Evolutionary conservation across 2,329 filamentous ascomycete genomes (phyloP).

Genomic region (Thermomyces lanuginosus): DNA sequence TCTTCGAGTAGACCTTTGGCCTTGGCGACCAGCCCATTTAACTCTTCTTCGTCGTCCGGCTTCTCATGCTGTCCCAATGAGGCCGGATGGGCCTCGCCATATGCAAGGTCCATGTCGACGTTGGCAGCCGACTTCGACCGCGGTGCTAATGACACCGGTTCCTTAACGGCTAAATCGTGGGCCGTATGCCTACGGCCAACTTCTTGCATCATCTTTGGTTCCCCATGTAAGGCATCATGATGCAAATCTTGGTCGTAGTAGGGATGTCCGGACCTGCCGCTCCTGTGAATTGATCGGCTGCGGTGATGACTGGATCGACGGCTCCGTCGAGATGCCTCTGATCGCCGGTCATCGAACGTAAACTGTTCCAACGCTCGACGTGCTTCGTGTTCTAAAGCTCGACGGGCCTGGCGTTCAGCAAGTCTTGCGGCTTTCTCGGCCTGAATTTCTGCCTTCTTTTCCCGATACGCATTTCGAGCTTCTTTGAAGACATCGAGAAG

Average conservation of each 20-base stretch:
- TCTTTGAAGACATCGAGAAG: slow-evolving; percentile 83
- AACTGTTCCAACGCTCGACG: slow-evolving; percentile 29
- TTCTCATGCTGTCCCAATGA: slow-evolving; percentile 31
- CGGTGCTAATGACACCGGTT: slow-evolving; percentile 11
- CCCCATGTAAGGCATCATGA: slow-evolving; percentile 2
- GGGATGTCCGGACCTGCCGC: slow-evolving; percentile 8
- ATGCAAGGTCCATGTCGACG: slow-evolving; percentile 84
- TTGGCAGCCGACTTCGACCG: slow-evolving; percentile 19
- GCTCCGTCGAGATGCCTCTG: slow-evolving; percentile 21
- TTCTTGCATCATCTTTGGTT: slow-evolving; percentile 7
- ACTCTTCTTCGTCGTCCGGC: slow-evolving; percentile 36
- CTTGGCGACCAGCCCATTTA: slow-evolving; percentile 52
- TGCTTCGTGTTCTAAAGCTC: slow-evolving; percentile 18
- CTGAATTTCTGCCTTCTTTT: slow-evolving; percentile 69
- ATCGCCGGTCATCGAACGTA: slow-evolving; percentile 31
- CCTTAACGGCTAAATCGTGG: slow-evolving; percentile 16
- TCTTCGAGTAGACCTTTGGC: slow-evolving; percentile 70
- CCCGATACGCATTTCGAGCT: slow-evolving; percentile 70
- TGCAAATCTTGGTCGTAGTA: slow-evolving; percentile 6
- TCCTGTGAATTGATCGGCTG: too few relatives aligned
- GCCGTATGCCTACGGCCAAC: slow-evolving; percentile 25
- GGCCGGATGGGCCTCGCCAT: slow-evolving; percentile 63
- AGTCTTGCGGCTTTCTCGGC: slow-evolving; percentile 54
- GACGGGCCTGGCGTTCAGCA: slow-evolving; percentile 45
- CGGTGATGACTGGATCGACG: slow-evolving; percentile 8